Evolutionary conservation across 805 yeast species (phyloP), one percentile per base, ranked within the genome.

Genomic region (Nakazawaea molendinolei): DNA sequence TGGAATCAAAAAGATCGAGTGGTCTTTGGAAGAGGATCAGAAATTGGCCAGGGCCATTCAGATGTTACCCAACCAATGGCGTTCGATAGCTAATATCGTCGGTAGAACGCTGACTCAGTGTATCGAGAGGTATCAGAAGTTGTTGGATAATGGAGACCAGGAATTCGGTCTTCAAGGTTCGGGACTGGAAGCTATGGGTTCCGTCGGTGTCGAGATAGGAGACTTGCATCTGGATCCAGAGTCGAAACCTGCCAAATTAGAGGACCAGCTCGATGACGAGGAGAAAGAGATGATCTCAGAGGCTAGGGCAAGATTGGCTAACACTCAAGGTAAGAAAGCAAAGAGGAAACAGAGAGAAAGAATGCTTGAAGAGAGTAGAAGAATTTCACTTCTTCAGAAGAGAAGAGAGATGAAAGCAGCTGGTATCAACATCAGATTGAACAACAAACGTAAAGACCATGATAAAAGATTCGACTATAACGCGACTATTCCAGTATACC

Each of bases 291-390:
- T 89, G 96, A 57, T 89, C 6, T 76, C 86, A n/a, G 98, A 92
- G 53, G 98, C 98, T 1, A 71, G 81, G 32, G 95, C 96, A 2
- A 71, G 98, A 47, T 62, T 90, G 44, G 85, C 95, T 9, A 89
- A 86, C 49, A 87, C 97, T 0, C 86, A 83, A 54, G 98, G 97
- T 41, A 87, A 89, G 47, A 90, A 90, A 56, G 96, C 97, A 0
- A 85, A 89, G 40, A 61, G 97, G 40, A 86, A 89, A 52, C 85
- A 80, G 2, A 65, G 97, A 39, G 97, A 90, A 53, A 63, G 92
- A 34, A 69, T 84, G 71, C 60, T 86, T 30, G 84, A 79, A 33
- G 95, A 87, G 50, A 82, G 86, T 40, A 71, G 76, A 47, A 60
- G 94, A 22, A 66, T 86, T 16, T 84, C 95, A 0, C 60, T 79